These are phyloP conservation scores for Cyberlindnera bimundalis DNA, from an alignment of 805 yeast genomes.

Conservation along the genomic window DNA sequence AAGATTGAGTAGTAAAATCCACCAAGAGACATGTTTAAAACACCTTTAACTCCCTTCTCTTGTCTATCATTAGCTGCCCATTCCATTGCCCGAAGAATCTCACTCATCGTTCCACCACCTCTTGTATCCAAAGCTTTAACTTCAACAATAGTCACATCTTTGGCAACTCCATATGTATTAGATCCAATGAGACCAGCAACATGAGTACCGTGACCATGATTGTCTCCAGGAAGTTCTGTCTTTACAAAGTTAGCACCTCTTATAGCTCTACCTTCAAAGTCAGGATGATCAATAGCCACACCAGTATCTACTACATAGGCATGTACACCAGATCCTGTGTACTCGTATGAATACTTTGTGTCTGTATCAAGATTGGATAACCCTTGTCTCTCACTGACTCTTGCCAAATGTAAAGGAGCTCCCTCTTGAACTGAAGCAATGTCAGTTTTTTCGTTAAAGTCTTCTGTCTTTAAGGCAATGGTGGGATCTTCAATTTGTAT, in stretches of 20 bases:
- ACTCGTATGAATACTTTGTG: slow-evolving; percentile 36
- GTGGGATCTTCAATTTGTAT: slow-evolving; percentile 12
- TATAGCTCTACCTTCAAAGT: slow-evolving; percentile 58
- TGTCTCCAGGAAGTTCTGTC: slow-evolving; percentile 52
- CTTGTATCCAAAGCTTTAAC: slow-evolving; percentile 63
- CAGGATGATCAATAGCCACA: slow-evolving; percentile 51
- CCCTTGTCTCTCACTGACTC: slow-evolving; percentile 46
- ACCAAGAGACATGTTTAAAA: slow-evolving; percentile 80
- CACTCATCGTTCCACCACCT: slow-evolving; percentile 67
- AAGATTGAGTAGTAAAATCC: slow-evolving; percentile 60
- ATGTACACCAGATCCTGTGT: slow-evolving; percentile 58
- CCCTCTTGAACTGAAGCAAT: slow-evolving; percentile 32
- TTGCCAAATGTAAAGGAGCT: slow-evolving; percentile 63
- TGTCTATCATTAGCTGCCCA: slow-evolving; percentile 57
- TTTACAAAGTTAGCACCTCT: slow-evolving; percentile 59
- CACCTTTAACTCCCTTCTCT: slow-evolving; percentile 40
- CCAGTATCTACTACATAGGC: slow-evolving; percentile 88
- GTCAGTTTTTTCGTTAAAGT: no score
- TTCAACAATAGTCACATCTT: slow-evolving; percentile 57
- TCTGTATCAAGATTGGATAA: slow-evolving; percentile 2
- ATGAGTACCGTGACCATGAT: slow-evolving; percentile 89
- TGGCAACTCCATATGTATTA: slow-evolving; percentile 76
- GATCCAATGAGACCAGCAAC: slow-evolving; percentile 90
- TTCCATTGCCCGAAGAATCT: slow-evolving; percentile 62
- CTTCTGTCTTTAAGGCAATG: background rate